Percentiles rank a stretch among this genome's conserved stretches.
These are phyloP conservation scores for Lentinula sp. DNA, from an alignment of 768 basidiomycete genomes.

Conservation along the genomic window DNA sequence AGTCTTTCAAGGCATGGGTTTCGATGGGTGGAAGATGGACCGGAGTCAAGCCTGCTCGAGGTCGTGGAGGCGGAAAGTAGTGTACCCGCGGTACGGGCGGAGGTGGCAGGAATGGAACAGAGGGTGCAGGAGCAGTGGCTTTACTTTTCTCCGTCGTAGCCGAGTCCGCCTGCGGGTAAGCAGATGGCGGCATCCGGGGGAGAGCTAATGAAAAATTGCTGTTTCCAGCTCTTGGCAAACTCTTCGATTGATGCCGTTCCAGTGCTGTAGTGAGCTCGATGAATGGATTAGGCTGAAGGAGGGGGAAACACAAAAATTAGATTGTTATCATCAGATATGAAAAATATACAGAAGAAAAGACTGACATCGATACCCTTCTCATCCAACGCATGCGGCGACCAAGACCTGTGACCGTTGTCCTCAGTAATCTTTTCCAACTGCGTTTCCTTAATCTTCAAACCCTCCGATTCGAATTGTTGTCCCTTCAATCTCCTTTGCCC, in stretches of 20 bases:
- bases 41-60: neutral
- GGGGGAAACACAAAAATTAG: neutral
- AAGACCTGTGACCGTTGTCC: neutral
- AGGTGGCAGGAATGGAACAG: neutral
- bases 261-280: conserved; percentile 1
- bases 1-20: neutral
- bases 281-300: conserved; percentile 1
- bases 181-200: neutral
- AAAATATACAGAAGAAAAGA: neutral
- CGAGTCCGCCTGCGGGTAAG: neutral
- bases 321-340: neutral
- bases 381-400: conserved; percentile 1
- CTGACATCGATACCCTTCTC: conserved; percentile 5
- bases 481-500: neutral
- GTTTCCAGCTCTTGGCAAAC: neutral
- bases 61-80: neutral
- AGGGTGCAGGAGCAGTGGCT: neutral
- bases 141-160: neutral
- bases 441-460: neutral
- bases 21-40: neutral
- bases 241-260: conserved; percentile 3
- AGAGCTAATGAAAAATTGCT: neutral
- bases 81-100: neutral
- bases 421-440: neutral
- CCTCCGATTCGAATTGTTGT: neutral